Base-by-base conservation (phyloP, 345 rosid genomes). In the Aquilaria sinensis region DNA sequence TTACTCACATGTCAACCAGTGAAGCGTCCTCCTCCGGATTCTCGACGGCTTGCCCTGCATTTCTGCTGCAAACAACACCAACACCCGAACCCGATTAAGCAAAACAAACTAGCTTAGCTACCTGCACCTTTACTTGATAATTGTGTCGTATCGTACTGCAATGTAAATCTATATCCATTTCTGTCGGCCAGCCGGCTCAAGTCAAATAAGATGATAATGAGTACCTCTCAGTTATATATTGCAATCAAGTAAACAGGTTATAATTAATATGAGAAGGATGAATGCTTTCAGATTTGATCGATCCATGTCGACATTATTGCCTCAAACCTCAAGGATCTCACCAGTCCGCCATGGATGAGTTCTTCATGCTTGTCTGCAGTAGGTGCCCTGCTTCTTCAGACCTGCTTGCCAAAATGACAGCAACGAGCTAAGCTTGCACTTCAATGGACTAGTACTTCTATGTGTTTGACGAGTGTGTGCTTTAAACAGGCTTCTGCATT, bases 1-100 rank as follows among this genome's bases (percentile, higher is more conserved):
- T 75, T 58, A 81, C 96, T 85, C 74, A 92, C 98, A 73, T 81
- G 70, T 85, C 85, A 65, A 92, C 96, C 85, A 79, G 69, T 4
- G 90, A 75, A 63, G 85, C 92, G 23, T 89, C 64, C 58, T 74
- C 84, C 53, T 84, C 96, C 47, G 95, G 96, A 78, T 87, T 70
- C 30, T 85, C 81, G 23, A 82, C 80, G 0, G 89, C 83, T 67
- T 89, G 88, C 72, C 77, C 43, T 37, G 23, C 43, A 37, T 37
- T 37, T 37, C 43, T 37, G 43, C 23, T 23, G 23, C 23, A 23
- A 23, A 23, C 23, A 23, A 23, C 23, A 23, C 23, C 23, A 23
- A 23, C 23, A 23, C 23, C 23, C 23, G 23, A 23, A 23, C 23
- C 23, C 23, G 23, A 23, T 23, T 23, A 23, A 23, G 23, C 23